Conservation (phyloP, 176 grass and related monocot species). For the Aegilops speltoides region DNA sequence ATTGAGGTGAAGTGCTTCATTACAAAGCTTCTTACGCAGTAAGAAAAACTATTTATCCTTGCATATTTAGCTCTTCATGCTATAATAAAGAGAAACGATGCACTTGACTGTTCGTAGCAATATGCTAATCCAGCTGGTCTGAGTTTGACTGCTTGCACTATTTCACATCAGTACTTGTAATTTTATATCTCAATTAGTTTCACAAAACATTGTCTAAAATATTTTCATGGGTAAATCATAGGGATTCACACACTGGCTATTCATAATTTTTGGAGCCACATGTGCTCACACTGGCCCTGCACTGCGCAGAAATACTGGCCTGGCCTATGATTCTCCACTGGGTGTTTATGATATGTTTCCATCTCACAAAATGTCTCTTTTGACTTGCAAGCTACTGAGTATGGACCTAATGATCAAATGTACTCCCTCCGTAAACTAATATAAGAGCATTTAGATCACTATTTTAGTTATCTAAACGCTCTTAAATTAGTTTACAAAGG, state of each 20-base stretch:
- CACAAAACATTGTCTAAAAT: not conserved
- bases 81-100: conserved; percentile 7
- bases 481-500: too few species aligned
- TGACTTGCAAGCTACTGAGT: not conserved
- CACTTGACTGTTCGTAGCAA: not conserved
- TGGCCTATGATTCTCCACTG: conserved; percentile 1
- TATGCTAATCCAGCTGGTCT: not conserved
- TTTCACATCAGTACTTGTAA: not conserved
- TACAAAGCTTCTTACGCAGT: conserved; percentile 6
- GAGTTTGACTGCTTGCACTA: not conserved
- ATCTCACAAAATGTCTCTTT: not conserved
- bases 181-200: not conserved
- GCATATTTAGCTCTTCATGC: not conserved
- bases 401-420: not conserved
- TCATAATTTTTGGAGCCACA: not conserved
- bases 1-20: conserved; percentile 32
- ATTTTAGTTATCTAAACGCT: too few species aligned
- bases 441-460: too few species aligned
- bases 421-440: too few species aligned
- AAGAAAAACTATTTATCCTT: not conserved
- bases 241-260: not conserved
- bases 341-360: not conserved
- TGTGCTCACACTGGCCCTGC: not conserved
- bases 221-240: not conserved
- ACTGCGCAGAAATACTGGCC: conserved; percentile 12